Percentiles rank a stretch among this genome's conserved stretches.
Evolutionary conservation across 164 flowering plant species (phyloP).

Genomic region (Malania oleifera): DNA sequence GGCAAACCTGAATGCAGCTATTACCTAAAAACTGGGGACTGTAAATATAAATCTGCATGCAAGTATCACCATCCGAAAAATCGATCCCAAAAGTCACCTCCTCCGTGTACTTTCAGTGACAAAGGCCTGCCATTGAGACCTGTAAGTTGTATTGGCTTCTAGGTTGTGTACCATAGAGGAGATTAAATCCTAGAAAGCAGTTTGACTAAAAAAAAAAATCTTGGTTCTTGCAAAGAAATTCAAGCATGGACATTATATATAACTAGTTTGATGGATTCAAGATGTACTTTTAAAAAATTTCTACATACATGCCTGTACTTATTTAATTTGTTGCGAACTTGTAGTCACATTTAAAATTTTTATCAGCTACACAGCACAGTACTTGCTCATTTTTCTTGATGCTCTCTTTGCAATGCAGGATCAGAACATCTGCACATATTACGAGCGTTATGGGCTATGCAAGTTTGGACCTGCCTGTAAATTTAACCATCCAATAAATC

Average conservation of each 20-base stretch:
- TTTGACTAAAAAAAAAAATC: too few relatives aligned
- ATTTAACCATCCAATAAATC: conserved; percentile 55
- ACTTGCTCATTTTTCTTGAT: too few relatives aligned
- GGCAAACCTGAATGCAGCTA: conserved; percentile 80
- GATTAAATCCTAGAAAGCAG: too few relatives aligned
- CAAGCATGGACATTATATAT: too few relatives aligned
- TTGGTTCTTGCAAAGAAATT: too few relatives aligned
- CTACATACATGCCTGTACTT: too few relatives aligned
- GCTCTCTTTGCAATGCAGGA: conserved; percentile 40
- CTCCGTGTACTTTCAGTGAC: conserved; percentile 47
- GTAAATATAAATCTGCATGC: conserved; percentile 79
- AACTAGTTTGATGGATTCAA: too few relatives aligned
- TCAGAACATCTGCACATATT: conserved; percentile 54
- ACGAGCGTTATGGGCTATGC: conserved; percentile 76
- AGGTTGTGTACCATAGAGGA: not conserved
- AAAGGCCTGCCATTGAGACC: conserved; percentile 90
- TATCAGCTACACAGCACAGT: too few relatives aligned
- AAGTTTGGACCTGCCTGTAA: conserved; percentile 78
- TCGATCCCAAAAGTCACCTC: conserved; percentile 26
- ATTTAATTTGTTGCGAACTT: too few relatives aligned
- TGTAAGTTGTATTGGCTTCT: conserved; percentile 41
- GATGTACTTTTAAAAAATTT: too few relatives aligned
- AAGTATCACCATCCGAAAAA: conserved; percentile 85
- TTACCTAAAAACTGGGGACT: conserved; percentile 77
- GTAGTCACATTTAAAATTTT: too few relatives aligned